Evolutionary conservation across 2,329 filamentous ascomycete genomes (phyloP), one percentile per base, ranked within the genome.

Genomic region (Aureobasidium melanogenum): DNA sequence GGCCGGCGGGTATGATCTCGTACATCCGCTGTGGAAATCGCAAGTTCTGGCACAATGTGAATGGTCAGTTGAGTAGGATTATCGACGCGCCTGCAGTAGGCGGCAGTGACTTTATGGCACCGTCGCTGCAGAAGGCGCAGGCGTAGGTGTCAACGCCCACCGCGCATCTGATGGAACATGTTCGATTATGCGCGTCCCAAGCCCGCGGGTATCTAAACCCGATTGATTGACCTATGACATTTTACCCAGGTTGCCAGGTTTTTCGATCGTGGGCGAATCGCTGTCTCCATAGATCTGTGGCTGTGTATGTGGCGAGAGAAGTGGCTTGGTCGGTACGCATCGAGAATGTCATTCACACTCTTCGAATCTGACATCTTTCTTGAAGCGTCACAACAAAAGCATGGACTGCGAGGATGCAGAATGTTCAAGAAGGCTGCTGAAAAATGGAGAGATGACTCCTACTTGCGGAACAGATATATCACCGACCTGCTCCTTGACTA

Each of bases 101-200:
- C 51, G 51, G 51, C 22, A 41, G 52, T 56, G 52, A 44, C 52
- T 56, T 56, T 44, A 56, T 56, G 38, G 52, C 38, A 56, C 52
- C 52, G 52, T 56, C n/a, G 52, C 52, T 56, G 52, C 39, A 56
- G 15, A 52, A 24, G 32, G 48, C 28, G 48, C 48, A 54, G 36
- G 32, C 30, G 51, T 36, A 54, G 51, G 36, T 54, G 51, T 54
- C 51, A 54, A 17, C 34, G 19, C 34, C 36, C 36, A 41, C 51
- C 36, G 51, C 51, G 38, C 34, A 54, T 54, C 26, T 54, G 36
- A 54, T 54, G 51, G 51, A 54, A 56, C 52, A 56, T 56, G 52
- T 56, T 56, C 52, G 52, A 56, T 34, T 56, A 56, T 56, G 52
- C 52, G 52, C 50, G 38, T 50, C 50, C 50, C 50, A 54, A 54